Percentiles rank a stretch among this genome's conserved stretches.
phyloP scores from a whole-genome alignment of 2,329 filamentous ascomycete genomes.

The Ceratocystis papillata region DNA sequence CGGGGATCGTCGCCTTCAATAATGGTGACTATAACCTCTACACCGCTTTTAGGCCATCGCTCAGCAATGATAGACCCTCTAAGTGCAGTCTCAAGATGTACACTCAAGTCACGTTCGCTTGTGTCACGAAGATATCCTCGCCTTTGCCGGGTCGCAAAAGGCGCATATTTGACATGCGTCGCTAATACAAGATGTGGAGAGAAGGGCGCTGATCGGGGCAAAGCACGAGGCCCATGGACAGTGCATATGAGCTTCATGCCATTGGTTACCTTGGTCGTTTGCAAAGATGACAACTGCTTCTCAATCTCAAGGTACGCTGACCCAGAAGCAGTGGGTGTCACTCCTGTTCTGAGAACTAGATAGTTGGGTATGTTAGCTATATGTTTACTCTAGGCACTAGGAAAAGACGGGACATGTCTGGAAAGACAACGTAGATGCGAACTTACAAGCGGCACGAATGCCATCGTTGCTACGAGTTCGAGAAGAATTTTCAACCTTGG shows the following conservation, averaged over 20 bases:
- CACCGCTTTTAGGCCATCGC: conserved; percentile 93
- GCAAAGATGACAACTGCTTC: conserved; percentile 33
- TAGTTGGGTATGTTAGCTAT: conserved; percentile 1
- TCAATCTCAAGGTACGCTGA: conserved; percentile 72
- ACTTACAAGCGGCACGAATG: conserved; percentile 76
- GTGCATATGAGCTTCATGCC: conserved; percentile 87
- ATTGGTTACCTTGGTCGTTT: conserved; percentile 39
- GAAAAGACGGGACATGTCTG: too few relatives aligned
- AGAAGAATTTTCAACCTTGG: conserved; percentile 32
- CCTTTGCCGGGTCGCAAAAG: conserved; percentile 75
- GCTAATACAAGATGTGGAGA: conserved; percentile 84
- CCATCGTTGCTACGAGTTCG: conserved; percentile 55
- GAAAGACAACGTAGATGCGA: background rate
- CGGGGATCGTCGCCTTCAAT: conserved; percentile 83
- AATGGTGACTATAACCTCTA: conserved; percentile 89
- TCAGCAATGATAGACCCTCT: conserved; percentile 85
- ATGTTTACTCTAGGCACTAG: background rate
- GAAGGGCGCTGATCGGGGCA: conserved; percentile 82
- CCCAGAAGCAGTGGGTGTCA: conserved; percentile 86
- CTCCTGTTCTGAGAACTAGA: conserved; percentile 75
- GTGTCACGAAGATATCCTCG: conserved; percentile 78
- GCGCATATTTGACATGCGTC: conserved; percentile 91
- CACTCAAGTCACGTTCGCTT: conserved; percentile 76
- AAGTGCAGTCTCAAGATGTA: conserved; percentile 83
- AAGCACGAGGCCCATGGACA: conserved; percentile 82